phyloP scores from a whole-genome alignment of 2,329 filamentous ascomycete species.

The Fusarium redolens region DNA sequence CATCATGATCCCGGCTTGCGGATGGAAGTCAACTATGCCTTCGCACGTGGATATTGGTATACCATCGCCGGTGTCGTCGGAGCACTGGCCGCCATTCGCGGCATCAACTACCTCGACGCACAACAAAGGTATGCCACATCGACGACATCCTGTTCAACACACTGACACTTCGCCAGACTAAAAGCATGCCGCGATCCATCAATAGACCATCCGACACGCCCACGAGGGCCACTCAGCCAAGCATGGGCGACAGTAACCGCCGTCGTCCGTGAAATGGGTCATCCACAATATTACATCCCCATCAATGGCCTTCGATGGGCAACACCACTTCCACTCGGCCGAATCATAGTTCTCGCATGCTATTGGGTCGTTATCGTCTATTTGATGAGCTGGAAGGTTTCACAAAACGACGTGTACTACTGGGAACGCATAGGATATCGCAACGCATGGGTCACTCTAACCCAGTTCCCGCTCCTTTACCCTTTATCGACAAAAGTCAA shows the following conservation, averaged over 20 bases:
- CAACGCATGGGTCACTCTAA: slow-evolving; percentile 74
- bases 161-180: slow-evolving; percentile 52
- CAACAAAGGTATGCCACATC: slow-evolving; percentile 52
- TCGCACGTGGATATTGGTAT: slow-evolving; percentile 70
- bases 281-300: slow-evolving; percentile 65
- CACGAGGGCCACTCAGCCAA: slow-evolving; percentile 59
- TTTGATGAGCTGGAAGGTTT: slow-evolving; percentile 64
- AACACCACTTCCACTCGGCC: slow-evolving; percentile 69
- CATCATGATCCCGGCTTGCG: slow-evolving; percentile 49
- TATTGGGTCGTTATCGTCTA: slow-evolving; percentile 71
- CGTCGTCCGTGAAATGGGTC: slow-evolving; percentile 65
- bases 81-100: slow-evolving; percentile 54
- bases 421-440: slow-evolving; percentile 75
- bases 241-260: slow-evolving; percentile 70
- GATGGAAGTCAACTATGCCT: slow-evolving; percentile 59
- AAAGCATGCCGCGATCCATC: slow-evolving; percentile 57
- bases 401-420: slow-evolving; percentile 65
- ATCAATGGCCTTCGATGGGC: slow-evolving; percentile 63
- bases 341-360: slow-evolving; percentile 61
- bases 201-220: slow-evolving; percentile 63
- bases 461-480: slow-evolving; percentile 73
- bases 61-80: slow-evolving; percentile 63
- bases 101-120: slow-evolving; percentile 57
- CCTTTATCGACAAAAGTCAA: slow-evolving; percentile 70
- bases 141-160: accelerated